Base-by-base conservation (phyloP, 2,329 filamentous ascomycete genomes). In the Penicillium brevicompactum region DNA sequence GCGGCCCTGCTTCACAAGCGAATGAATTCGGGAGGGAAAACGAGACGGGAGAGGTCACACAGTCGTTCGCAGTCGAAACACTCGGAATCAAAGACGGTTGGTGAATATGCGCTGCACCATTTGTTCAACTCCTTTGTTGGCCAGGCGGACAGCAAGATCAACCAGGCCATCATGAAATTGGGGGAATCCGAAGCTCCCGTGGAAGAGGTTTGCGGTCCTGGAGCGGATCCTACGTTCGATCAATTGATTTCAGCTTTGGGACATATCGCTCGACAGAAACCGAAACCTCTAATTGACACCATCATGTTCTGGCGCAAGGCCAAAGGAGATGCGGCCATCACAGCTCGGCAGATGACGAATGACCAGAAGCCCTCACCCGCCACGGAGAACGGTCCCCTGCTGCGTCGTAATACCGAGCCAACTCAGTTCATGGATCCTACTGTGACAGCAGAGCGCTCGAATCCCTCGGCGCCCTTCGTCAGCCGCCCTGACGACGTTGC, bases 261-360 rank as follows among this genome's bases (percentile, higher is more conserved):
- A 3, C 93, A 97, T 71, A 96, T 99, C 68, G 91, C 93, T 50
- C 90, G 91, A 56, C 89, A 92, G 63, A 96, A 95, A 70, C 95
- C 95, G 5, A 97, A 96, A 71, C 90, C 92, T 5, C 77, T 99
- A 49, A 97, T 99, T 67, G 94, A 99, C 74, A 92, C 91, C 18
- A 92, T 99, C 73, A 99, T 99, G 91, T 84, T 96, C 31, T 99
- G 94, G 94, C 87, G 94, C 53, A 97, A 97, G 74, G 90, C 86
- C 61, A 97, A 97, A 78, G 96, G 92, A 61, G 93, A 97, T 74
- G 87, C 89, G 21, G 92, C 92, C 27, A 88, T 85, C 64, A 84
- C 88, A 60, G 87, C 89, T 27, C 78, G 79, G 49, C 76, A 79
- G 46, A 66, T 66, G 55, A 62, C 63, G 21, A 68, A 58, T 40